phyloP scores from a whole-genome alignment of 2,329 filamentous ascomycete genomes.

The Didymella segeticola region DNA sequence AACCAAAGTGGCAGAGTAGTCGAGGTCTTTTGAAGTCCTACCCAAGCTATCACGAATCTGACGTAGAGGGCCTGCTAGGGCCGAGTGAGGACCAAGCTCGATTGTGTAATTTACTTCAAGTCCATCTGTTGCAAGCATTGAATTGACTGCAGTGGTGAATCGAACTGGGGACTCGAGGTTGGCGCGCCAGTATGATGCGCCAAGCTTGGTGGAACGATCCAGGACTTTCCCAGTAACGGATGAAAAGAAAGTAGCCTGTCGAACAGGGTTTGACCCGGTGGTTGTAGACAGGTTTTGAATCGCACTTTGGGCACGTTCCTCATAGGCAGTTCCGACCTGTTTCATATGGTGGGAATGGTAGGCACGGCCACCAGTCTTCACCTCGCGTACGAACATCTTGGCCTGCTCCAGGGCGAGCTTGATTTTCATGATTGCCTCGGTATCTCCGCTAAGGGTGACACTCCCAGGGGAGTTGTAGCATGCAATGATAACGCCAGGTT shows the following conservation, averaged over 20 bases:
- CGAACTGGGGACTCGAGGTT: background rate
- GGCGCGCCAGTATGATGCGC: background rate
- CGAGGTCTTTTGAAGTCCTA: background rate
- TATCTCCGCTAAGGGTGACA: background rate
- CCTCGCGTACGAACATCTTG: constrained; percentile 18
- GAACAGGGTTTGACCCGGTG: background rate
- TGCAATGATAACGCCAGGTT: constrained; percentile 5
- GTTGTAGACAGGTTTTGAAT: background rate
- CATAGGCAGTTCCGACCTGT: constrained; percentile 2
- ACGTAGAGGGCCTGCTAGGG: background rate
- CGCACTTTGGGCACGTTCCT: background rate
- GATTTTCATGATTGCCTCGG: background rate
- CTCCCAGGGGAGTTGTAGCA: constrained; percentile 46
- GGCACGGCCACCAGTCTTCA: constrained; percentile 14
- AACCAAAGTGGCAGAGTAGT: background rate
- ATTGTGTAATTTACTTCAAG: background rate
- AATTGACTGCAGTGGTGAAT: background rate
- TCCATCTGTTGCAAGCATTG: background rate
- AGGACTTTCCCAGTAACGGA: background rate
- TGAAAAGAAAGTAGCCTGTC: background rate
- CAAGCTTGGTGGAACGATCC: background rate
- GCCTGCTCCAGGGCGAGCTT: background rate
- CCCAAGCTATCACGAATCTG: background rate
- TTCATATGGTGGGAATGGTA: constrained; percentile 28
- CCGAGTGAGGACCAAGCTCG: background rate